A percentile compares a stretch with the other conserved stretches of the same genome.
phyloP scores from a whole-genome alignment of 257 asterid species.

The Plectranthus barbatus region DNA sequence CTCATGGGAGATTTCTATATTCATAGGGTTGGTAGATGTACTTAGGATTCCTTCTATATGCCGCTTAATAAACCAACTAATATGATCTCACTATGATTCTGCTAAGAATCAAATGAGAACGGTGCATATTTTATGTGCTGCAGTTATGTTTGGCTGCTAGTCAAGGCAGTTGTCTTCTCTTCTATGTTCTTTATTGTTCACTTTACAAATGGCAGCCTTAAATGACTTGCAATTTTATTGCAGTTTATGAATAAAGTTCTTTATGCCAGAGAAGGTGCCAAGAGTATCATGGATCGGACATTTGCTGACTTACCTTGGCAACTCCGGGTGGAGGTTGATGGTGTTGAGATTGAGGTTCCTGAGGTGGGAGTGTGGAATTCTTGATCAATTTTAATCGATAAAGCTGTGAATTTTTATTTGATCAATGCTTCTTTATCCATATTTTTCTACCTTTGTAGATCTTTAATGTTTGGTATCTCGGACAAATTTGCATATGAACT shows the following conservation, averaged over 20 bases:
- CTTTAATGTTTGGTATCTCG: too few species aligned
- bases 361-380: slow-evolving; percentile 47
- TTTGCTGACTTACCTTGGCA: slow-evolving; percentile 93
- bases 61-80: neutral
- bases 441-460: neutral
- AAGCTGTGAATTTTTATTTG: neutral
- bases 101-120: neutral
- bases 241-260: slow-evolving; percentile 99
- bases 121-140: neutral
- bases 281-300: slow-evolving; percentile 84
- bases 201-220: slow-evolving; percentile 11
- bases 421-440: neutral
- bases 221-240: slow-evolving; percentile 23
- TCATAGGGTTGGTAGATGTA: neutral
- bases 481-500: too few species aligned
- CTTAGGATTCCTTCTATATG: neutral
- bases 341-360: slow-evolving; percentile 89
- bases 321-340: slow-evolving; percentile 92
- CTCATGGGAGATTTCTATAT: neutral
- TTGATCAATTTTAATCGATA: too few species aligned
- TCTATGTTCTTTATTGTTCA: neutral
- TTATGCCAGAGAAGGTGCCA: slow-evolving; percentile 98
- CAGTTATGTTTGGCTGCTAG: slow-evolving; percentile 4
- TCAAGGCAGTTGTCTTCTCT: neutral
- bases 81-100: neutral